These are phyloP conservation scores for Conringia planisiliqua DNA, from an alignment of 345 rosid genomes.

Conservation along the genomic window DNA sequence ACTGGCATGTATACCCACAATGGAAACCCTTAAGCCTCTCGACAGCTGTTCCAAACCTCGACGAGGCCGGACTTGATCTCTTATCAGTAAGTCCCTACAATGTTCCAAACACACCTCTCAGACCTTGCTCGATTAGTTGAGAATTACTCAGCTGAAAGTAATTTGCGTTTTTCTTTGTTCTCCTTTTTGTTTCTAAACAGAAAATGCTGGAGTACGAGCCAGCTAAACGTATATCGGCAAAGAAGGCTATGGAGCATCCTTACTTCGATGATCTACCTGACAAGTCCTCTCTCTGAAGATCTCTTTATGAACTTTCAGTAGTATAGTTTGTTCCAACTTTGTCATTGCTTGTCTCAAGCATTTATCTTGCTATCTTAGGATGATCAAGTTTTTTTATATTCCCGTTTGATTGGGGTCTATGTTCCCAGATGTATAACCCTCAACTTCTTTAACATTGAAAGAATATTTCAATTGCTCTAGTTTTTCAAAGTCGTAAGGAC, in stretches of 20 bases:
- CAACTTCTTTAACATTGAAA: slow-evolving; percentile 16
- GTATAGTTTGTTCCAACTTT: not conserved
- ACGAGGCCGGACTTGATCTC: slow-evolving; percentile 68
- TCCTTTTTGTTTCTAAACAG: slow-evolving; percentile 39
- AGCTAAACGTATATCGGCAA: slow-evolving; percentile 77
- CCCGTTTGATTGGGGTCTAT: not conserved
- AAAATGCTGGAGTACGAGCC: slow-evolving; percentile 91
- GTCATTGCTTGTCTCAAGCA: slow-evolving; percentile 63
- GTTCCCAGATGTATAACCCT: slow-evolving; percentile 11
- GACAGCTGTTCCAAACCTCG: slow-evolving; percentile 65
- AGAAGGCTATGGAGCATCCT: slow-evolving; percentile 93
- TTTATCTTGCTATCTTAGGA: slow-evolving; percentile 22
- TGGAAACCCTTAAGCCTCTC: slow-evolving; percentile 79
- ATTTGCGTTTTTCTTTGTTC: not conserved
- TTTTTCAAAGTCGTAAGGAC: not conserved
- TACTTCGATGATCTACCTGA: slow-evolving; percentile 66
- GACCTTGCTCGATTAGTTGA: not conserved
- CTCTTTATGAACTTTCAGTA: not conserved
- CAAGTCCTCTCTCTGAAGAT: slow-evolving; percentile 54
- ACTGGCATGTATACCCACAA: slow-evolving; percentile 98
- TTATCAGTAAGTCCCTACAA: slow-evolving; percentile 50
- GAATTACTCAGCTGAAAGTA: slow-evolving; percentile 1
- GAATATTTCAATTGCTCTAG: slow-evolving; percentile 4
- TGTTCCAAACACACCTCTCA: not conserved
- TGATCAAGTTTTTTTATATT: not conserved